These are phyloP conservation scores for Podila minutissima DNA, from an alignment of 192 early-diverging fungal genomes.

Conservation along the genomic window DNA sequence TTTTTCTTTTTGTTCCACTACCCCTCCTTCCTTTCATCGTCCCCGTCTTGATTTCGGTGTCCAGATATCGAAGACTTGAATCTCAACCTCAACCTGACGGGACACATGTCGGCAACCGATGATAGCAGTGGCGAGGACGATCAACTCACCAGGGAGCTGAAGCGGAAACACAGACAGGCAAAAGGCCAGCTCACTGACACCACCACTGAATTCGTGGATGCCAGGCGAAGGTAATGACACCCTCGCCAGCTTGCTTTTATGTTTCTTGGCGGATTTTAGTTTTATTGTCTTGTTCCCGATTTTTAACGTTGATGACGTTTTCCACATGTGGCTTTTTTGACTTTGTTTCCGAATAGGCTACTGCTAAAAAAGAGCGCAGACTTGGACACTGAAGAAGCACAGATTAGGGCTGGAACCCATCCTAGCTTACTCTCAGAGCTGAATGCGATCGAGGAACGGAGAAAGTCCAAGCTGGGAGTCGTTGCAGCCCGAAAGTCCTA, in stretches of 20 bases:
- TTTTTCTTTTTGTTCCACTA: not conserved
- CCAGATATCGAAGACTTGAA: slow-evolving; percentile 44
- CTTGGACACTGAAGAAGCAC: slow-evolving; percentile 28
- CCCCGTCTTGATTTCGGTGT: not conserved
- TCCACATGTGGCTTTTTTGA: not conserved
- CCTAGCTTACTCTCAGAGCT: slow-evolving; percentile 33
- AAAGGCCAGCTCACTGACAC: slow-evolving; percentile 11
- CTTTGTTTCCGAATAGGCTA: not conserved
- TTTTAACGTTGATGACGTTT: not conserved
- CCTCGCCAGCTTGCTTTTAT: not conserved
- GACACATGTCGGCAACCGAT: slow-evolving; percentile 21
- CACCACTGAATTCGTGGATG: slow-evolving; percentile 23
- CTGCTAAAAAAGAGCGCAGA: slow-evolving; percentile 8
- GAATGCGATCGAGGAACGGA: slow-evolving; percentile 38
- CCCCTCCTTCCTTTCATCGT: not conserved
- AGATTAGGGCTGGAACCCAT: slow-evolving; percentile 45
- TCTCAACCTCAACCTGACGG: slow-evolving; percentile 39
- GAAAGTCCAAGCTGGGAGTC: slow-evolving; percentile 10
- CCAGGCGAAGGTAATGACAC: slow-evolving; percentile 11
- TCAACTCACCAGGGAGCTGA: slow-evolving; percentile 27
- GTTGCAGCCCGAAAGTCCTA: slow-evolving; percentile 19
- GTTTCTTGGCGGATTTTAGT: not conserved
- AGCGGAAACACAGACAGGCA: slow-evolving; percentile 25
- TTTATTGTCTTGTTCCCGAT: not conserved
- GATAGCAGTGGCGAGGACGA: slow-evolving; percentile 41